phyloP scores from a whole-genome alignment of 495 filamentous ascomycete species.

The Sordaria brevicollis region DNA sequence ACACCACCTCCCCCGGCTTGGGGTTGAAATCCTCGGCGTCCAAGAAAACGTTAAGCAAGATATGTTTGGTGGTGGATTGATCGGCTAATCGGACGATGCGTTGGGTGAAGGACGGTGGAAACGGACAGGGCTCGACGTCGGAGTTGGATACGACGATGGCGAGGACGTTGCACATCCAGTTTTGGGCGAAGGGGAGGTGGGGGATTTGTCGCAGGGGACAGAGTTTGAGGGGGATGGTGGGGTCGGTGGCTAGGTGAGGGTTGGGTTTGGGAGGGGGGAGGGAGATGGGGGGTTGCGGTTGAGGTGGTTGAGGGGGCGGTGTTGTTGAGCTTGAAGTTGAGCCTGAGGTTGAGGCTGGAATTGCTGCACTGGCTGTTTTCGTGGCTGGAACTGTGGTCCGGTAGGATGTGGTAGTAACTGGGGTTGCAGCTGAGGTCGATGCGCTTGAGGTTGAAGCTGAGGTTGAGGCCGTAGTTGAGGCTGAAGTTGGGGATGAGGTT shows the following conservation, averaged over 20 bases:
- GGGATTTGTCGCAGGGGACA: slow-evolving; percentile 31
- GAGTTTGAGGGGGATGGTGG: slow-evolving; percentile 25
- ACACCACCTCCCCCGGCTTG: slow-evolving; percentile 26
- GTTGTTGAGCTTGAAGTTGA: not conserved
- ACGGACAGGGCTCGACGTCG: slow-evolving; percentile 23
- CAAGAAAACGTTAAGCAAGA: slow-evolving; percentile 33
- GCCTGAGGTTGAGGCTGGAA: not conserved
- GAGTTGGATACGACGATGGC: slow-evolving; percentile 31
- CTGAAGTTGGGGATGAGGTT: not conserved
- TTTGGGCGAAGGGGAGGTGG: slow-evolving; percentile 36
- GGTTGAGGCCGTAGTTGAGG: not conserved
- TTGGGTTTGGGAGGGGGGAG: slow-evolving; percentile 6
- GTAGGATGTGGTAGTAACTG: no score
- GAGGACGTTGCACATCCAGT: slow-evolving; percentile 38
- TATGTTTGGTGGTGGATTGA: slow-evolving; percentile 30
- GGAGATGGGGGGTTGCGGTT: not conserved
- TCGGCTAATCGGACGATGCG: slow-evolving; percentile 32
- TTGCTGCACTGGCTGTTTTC: no score
- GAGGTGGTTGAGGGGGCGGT: slow-evolving; percentile 10
- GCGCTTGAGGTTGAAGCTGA: not conserved
- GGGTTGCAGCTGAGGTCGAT: no score
- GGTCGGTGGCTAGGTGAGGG: slow-evolving; percentile 18
- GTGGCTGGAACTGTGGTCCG: no score
- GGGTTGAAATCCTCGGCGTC: slow-evolving; percentile 33
- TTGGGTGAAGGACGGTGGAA: slow-evolving; percentile 28